phyloP scores from a whole-genome alignment of 106 monocot genomes.

The Xerophyta viscosa region DNA sequence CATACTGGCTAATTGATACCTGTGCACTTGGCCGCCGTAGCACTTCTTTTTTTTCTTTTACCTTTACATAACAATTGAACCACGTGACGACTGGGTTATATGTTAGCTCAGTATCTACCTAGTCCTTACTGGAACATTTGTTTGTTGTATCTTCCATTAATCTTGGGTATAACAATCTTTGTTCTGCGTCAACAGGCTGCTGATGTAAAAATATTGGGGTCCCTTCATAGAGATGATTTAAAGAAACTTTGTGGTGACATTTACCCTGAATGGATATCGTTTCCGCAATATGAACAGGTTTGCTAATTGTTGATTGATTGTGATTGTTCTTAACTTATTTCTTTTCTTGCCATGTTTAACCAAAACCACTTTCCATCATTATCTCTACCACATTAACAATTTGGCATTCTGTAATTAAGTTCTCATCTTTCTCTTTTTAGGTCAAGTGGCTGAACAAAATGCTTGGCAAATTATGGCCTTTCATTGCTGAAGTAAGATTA shows the following conservation, averaged over 20 bases:
- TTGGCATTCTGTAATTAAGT: too few relatives aligned
- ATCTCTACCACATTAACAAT: too few relatives aligned
- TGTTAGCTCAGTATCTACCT: too few relatives aligned
- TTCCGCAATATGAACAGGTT: constrained; percentile 95
- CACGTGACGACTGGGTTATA: too few relatives aligned
- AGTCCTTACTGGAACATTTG: background rate
- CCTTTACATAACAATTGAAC: too few relatives aligned
- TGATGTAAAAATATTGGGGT: constrained; percentile 88
- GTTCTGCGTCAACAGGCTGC: constrained; percentile 55
- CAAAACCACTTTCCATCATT: too few relatives aligned
- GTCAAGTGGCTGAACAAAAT: constrained; percentile 97
- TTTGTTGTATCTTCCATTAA: background rate
- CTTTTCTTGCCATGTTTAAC: too few relatives aligned
- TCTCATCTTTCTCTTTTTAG: constrained; percentile 38
- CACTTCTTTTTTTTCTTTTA: too few relatives aligned
- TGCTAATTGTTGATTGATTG: background rate
- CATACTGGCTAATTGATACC: too few relatives aligned
- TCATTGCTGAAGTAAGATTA: constrained; percentile 73
- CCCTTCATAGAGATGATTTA: constrained; percentile 87
- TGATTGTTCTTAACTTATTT: too few relatives aligned
- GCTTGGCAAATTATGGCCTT: constrained; percentile 92
- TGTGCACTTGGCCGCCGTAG: too few relatives aligned
- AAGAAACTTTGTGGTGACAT: constrained; percentile 95
- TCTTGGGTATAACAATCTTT: background rate
- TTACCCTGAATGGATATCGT: constrained; percentile 95